Percentiles rank a stretch among this genome's conserved stretches.
Conservation (phyloP, 306 rosid species). For the Abrus pulchellus region DNA sequence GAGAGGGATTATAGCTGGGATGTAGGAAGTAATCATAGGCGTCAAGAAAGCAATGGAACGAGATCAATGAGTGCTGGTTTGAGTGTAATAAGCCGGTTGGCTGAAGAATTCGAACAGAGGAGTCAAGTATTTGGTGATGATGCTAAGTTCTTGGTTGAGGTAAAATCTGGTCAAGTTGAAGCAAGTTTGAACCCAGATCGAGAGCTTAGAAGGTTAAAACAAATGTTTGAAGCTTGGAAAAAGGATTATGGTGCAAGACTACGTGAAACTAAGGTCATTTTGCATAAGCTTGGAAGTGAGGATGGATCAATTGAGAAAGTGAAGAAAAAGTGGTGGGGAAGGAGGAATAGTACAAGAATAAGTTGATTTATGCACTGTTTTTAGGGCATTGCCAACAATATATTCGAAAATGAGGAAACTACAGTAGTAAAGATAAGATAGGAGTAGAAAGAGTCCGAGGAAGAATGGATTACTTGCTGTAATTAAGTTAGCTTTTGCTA, state of each 20-base stretch:
- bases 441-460: conserved; percentile 45
- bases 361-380: conserved; percentile 60
- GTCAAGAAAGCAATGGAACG: conserved; percentile 82
- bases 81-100: conserved; percentile 93
- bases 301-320: conserved; percentile 70
- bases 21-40: conserved; percentile 66
- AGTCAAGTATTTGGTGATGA: conserved; percentile 98
- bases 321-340: conserved; percentile 96
- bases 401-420: conserved; percentile 43
- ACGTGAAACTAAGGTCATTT: conserved; percentile 88
- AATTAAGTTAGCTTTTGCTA: conserved; percentile 63
- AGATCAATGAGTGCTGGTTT: conserved; percentile 97
- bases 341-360: conserved; percentile 91
- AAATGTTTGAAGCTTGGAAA: conserved; percentile 99
- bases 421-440: conserved; percentile 47
- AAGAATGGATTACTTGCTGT: conserved; percentile 45
- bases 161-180: conserved; percentile 95
- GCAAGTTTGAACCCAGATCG: conserved; percentile 91
- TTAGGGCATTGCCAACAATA: conserved; percentile 46
- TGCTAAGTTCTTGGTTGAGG: conserved; percentile 99
- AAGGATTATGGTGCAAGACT: conserved; percentile 87
- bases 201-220: conserved; percentile 94
- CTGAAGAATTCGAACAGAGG: conserved; percentile 98
- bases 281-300: conserved; percentile 89
- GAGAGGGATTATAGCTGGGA: conserved; percentile 88